Conservation (phyloP, 345 rosid genomes). For the Triadica sebifera region DNA sequence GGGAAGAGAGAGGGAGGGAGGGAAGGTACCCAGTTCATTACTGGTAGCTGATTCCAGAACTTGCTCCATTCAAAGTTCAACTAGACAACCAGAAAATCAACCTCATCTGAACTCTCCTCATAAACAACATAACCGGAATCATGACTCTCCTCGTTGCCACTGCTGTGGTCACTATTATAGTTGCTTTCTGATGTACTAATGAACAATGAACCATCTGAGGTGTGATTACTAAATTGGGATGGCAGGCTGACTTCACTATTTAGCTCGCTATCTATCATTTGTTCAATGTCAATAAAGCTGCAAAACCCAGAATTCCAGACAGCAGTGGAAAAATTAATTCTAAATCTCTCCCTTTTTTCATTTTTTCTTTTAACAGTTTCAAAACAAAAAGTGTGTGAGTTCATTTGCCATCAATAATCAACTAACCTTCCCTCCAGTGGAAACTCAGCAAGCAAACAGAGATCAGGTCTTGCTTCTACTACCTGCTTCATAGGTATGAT, state of each 20-base stretch:
- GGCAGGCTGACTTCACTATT: constrained; percentile 46
- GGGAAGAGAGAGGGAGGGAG: not conserved
- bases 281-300: constrained; percentile 60
- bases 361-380: not conserved
- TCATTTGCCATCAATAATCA: constrained; percentile 1
- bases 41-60: constrained; percentile 5
- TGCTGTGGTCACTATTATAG: constrained; percentile 64
- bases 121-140: constrained; percentile 43
- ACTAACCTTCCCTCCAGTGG: constrained; percentile 65
- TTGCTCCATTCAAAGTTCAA: constrained; percentile 13
- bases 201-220: constrained; percentile 45
- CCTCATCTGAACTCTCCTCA: constrained; percentile 69
- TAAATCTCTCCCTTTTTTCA: not conserved
- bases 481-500: constrained; percentile 64
- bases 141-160: constrained; percentile 60
- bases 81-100: constrained; percentile 47
- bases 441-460: constrained; percentile 74
- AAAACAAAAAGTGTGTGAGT: not conserved
- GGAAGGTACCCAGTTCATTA: constrained; percentile 24
- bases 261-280: constrained; percentile 55
- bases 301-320: constrained; percentile 30
- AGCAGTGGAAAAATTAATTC: constrained; percentile 14
- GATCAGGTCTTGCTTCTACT: constrained; percentile 62
- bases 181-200: constrained; percentile 59
- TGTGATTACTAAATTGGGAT: constrained; percentile 38